phyloP scores from a whole-genome alignment of 2,329 filamentous ascomycete species.

The Ceratocystis papillata region DNA sequence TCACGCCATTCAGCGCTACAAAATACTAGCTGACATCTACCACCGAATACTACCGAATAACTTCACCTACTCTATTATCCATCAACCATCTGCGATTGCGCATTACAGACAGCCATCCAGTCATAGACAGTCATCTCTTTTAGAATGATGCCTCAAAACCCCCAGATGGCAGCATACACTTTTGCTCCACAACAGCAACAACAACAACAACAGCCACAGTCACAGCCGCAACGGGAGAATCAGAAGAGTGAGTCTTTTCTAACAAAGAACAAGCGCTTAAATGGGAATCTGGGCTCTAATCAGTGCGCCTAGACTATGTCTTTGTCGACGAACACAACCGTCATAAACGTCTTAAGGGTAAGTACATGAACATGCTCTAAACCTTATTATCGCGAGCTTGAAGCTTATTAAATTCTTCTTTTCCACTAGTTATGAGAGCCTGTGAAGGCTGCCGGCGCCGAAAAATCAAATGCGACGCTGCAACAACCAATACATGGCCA shows the following conservation, averaged over 20 bases:
- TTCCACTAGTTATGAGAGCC: conserved; percentile 71
- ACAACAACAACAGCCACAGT: conserved; percentile 31
- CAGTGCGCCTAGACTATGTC: conserved; percentile 65
- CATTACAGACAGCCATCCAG: neutral
- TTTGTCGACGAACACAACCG: conserved; percentile 98
- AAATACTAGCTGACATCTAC: neutral
- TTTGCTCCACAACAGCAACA: conserved; percentile 53
- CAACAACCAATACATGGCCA: conserved; percentile 94
- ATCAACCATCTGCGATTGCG: neutral
- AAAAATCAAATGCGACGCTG: conserved; percentile 97
- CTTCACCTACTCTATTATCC: neutral
- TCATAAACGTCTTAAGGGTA: conserved; percentile 92
- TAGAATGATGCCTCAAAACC: conserved; percentile 54
- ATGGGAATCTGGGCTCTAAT: conserved; percentile 29
- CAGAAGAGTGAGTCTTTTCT: conserved; percentile 22
- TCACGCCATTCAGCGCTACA: neutral
- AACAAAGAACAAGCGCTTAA: neutral
- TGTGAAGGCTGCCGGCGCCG: conserved; percentile 89
- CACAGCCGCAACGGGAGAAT: conserved; percentile 32
- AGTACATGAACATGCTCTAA: conserved; percentile 24
- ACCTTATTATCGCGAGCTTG: neutral
- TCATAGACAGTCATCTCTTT: conserved; percentile 32
- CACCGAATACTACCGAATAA: neutral
- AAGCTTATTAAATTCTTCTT: conserved; percentile 4
- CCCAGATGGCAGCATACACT: conserved; percentile 63